phyloP scores from a whole-genome alignment of 1,284 basidiomycete genomes.

The Mycosarcoma mackinlayi region DNA sequence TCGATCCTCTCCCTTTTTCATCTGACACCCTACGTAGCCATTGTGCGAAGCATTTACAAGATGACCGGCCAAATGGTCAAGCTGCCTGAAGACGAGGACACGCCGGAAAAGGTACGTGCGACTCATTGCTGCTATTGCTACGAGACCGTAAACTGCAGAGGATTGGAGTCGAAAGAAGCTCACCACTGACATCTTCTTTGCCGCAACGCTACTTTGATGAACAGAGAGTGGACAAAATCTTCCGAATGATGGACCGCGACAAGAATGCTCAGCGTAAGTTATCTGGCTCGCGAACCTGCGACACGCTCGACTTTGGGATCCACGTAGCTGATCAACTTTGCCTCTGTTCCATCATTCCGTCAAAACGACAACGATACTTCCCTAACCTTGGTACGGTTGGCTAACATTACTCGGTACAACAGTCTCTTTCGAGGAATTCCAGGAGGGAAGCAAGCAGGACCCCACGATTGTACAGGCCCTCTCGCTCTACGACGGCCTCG shows the following conservation, averaged over 20 bases:
- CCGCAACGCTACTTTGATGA: conserved; percentile 2
- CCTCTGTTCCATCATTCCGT: no score
- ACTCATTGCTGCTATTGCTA: no score
- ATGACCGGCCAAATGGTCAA: conserved; percentile 92
- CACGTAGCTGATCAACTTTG: not conserved
- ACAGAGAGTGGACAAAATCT: conserved; percentile 66
- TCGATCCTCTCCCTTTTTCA: not conserved
- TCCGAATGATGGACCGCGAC: conserved; percentile 66
- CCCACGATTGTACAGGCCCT: conserved; percentile 67
- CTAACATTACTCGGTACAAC: not conserved
- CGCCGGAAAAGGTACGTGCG: conserved; percentile 87
- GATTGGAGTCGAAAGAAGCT: not conserved
- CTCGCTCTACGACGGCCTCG: conserved; percentile 62
- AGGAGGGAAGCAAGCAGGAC: conserved; percentile 67
- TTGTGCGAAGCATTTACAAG: conserved; percentile 67
- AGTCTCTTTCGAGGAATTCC: conserved; percentile 68
- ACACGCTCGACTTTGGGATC: no score
- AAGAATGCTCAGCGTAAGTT: conserved; percentile 66
- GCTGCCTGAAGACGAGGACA: conserved; percentile 95
- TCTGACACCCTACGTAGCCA: conserved; percentile 40
- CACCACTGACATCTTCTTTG: not conserved
- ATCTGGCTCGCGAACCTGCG: no score
- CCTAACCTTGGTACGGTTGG: no score
- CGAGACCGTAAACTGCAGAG: no score
- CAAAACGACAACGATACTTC: no score